Evolutionary conservation across 768 basidiomycete species (phyloP).

Genomic region (Tylopilus felleus): DNA sequence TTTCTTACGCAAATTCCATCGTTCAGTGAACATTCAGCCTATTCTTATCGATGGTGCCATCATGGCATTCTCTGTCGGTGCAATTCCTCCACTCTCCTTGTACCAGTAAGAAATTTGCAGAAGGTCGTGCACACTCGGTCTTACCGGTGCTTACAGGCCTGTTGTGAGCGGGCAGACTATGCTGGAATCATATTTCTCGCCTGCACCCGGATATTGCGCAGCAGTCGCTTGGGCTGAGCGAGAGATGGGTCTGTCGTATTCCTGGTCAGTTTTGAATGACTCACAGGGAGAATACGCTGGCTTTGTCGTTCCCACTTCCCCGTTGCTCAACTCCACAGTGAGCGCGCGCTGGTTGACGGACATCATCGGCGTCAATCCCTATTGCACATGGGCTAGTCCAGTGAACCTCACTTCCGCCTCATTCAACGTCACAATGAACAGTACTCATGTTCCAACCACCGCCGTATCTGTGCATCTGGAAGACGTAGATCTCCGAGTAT

Average conservation of each 20-base stretch:
- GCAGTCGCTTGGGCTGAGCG: constrained; percentile 18
- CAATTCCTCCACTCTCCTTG: constrained; percentile 1
- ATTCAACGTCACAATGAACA: constrained; percentile 18
- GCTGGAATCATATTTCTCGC: too few relatives aligned
- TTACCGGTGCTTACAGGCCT: constrained; percentile 8
- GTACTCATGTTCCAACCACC: not conserved
- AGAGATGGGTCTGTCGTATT: constrained; percentile 11
- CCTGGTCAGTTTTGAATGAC: constrained; percentile 11
- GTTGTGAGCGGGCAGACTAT: not conserved
- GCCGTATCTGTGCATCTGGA: constrained; percentile 9
- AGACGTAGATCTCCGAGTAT: constrained; percentile 8
- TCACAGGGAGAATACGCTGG: constrained; percentile 10
- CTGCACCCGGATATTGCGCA: constrained; percentile 8
- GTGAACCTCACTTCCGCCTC: constrained; percentile 13
- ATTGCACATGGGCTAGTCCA: constrained; percentile 20
- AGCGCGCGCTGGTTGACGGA: constrained; percentile 25
- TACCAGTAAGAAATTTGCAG: not conserved
- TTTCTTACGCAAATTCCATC: not conserved
- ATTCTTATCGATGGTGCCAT: constrained; percentile 9
- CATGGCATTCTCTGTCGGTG: constrained; percentile 15
- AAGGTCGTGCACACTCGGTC: not conserved
- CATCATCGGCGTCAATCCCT: constrained; percentile 19
- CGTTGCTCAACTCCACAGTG: constrained; percentile 8
- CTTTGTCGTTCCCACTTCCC: constrained; percentile 8
- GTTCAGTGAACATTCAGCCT: constrained; percentile 11